phyloP scores from a whole-genome alignment of 768 basidiomycete species.

The Boletus eberwhitei region DNA sequence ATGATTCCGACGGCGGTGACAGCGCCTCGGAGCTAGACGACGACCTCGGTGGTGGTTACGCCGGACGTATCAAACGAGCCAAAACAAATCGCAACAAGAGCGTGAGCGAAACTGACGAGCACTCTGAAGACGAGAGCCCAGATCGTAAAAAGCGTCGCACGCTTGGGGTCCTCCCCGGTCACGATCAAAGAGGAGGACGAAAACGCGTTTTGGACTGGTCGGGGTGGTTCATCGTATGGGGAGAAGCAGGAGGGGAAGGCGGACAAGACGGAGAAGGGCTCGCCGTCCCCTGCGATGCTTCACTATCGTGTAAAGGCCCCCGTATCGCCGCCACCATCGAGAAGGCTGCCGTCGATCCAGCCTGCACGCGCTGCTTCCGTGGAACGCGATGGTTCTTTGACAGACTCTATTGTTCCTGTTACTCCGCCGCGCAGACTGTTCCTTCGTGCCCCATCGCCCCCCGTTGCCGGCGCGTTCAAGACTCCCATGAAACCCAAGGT shows the following conservation, averaged over 20 bases:
- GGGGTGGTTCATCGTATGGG: slow-evolving; percentile 13
- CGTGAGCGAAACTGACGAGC: slow-evolving; percentile 18
- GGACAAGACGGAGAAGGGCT: slow-evolving; percentile 14
- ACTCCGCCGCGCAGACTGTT: slow-evolving; percentile 26
- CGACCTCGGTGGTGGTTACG: slow-evolving; percentile 10
- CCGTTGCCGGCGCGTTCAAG: slow-evolving; percentile 23
- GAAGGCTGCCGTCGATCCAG: slow-evolving; percentile 39
- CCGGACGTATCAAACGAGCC: slow-evolving; percentile 11
- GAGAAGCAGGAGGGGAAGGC: slow-evolving; percentile 6
- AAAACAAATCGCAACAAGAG: slow-evolving; percentile 15
- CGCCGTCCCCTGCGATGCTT: slow-evolving; percentile 38
- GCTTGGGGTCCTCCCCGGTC: slow-evolving; percentile 31
- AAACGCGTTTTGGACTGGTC: slow-evolving; percentile 30
- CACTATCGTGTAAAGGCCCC: slow-evolving; percentile 38
- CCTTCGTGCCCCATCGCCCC: slow-evolving; percentile 21
- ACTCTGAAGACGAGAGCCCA: slow-evolving; percentile 15
- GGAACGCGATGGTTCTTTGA: slow-evolving; percentile 11
- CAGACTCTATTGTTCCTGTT: slow-evolving; percentile 17
- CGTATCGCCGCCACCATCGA: slow-evolving; percentile 66
- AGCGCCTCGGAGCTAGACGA: slow-evolving; percentile 36
- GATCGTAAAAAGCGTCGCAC: slow-evolving; percentile 40
- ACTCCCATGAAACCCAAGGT: slow-evolving; percentile 41
- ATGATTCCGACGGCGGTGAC: slow-evolving; percentile 36
- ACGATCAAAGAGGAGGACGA: slow-evolving; percentile 56
- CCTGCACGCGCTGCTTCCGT: slow-evolving; percentile 27